Evolutionary conservation across 176 grass and related monocot species (phyloP).

Genomic region (Carex kokanica): DNA sequence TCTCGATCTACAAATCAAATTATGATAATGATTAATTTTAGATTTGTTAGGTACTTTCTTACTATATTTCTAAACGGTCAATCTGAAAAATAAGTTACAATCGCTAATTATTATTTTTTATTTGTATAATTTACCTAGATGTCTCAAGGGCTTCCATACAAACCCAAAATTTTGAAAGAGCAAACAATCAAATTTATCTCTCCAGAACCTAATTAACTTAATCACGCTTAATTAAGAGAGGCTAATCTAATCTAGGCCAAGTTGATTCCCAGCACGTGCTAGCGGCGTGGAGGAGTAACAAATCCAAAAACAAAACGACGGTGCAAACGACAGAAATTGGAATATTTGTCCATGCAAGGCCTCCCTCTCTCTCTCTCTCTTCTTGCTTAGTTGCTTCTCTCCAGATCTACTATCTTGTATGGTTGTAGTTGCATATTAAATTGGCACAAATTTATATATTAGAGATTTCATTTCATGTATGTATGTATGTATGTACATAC

Average conservation of each 20-base stretch:
- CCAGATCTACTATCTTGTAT: slow-evolving; percentile 1
- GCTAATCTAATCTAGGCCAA: background rate
- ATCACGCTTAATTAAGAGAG: slow-evolving; percentile 1
- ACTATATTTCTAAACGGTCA: too few relatives aligned
- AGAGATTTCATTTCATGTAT: too few relatives aligned
- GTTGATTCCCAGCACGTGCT: slow-evolving; percentile 41
- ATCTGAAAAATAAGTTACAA: background rate
- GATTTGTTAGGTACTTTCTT: too few relatives aligned
- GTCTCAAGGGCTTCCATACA: background rate
- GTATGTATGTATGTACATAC: background rate
- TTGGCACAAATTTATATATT: background rate
- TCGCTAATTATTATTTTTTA: background rate
- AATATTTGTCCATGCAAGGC: slow-evolving; percentile 49
- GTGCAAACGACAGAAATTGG: slow-evolving; percentile 43
- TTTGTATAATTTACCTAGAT: background rate
- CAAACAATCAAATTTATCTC: background rate
- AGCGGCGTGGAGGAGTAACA: slow-evolving; percentile 20
- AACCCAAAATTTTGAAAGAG: background rate
- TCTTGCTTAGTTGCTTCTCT: background rate
- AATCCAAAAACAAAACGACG: slow-evolving; percentile 46
- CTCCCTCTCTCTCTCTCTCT: background rate
- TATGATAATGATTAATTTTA: too few relatives aligned
- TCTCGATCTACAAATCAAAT: too few relatives aligned
- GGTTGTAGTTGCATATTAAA: background rate
- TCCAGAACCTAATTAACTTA: background rate